Conservation (phyloP, 1,284 basidiomycete genomes). For the Spongispora temasekensis region DNA sequence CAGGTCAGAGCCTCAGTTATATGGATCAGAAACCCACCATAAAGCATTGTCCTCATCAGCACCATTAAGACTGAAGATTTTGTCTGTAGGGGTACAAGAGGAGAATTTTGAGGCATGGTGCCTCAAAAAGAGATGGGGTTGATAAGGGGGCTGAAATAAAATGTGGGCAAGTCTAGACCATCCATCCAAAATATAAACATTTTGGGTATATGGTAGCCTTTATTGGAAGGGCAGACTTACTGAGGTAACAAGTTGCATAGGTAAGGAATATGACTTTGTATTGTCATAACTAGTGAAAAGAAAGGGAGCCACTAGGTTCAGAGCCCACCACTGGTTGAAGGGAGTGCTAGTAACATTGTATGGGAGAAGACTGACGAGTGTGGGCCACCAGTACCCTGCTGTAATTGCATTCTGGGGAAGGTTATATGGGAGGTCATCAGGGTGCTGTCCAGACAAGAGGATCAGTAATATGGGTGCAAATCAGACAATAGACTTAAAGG, state of each 20-base stretch:
- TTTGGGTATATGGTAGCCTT: constrained; percentile 94
- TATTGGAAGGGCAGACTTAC: constrained; percentile 89
- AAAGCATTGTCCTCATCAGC: constrained; percentile 88
- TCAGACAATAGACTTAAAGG: not conserved
- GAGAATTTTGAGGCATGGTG: constrained; percentile 79
- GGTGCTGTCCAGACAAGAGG: not conserved
- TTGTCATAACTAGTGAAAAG: too few relatives aligned
- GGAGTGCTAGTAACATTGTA: too few relatives aligned
- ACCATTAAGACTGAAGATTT: constrained; percentile 84
- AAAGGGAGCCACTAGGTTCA: too few relatives aligned
- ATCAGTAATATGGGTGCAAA: not conserved
- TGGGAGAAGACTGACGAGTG: too few relatives aligned
- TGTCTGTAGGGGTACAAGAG: constrained; percentile 85
- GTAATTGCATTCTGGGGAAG: too few relatives aligned
- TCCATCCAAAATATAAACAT: constrained; percentile 99
- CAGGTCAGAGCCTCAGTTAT: constrained; percentile 90
- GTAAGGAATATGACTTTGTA: constrained; percentile 99
- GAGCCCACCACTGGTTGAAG: too few relatives aligned
- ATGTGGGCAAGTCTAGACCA: constrained; percentile 98
- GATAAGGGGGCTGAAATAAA: constrained; percentile 99
- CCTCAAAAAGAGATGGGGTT: constrained; percentile 94
- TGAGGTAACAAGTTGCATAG: constrained; percentile 98
- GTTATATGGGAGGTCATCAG: too few relatives aligned
- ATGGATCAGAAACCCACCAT: constrained; percentile 99
- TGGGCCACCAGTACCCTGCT: too few relatives aligned